These are phyloP conservation scores for Tremella mesenterica DNA, from an alignment of 768 basidiomycete species.

Conservation along the genomic window DNA sequence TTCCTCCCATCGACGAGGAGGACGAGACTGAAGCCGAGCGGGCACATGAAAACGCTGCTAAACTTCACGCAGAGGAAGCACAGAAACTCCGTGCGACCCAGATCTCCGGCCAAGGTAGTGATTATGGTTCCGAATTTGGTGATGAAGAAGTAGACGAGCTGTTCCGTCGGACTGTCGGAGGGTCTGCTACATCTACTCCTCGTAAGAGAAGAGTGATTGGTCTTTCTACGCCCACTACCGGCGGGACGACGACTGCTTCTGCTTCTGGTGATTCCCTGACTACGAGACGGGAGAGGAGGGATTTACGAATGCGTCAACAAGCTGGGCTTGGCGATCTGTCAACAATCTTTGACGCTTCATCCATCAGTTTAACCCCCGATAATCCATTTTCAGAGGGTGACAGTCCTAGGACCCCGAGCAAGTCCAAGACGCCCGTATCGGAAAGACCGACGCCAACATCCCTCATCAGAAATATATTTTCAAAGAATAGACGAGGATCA, in stretches of 20 bases:
- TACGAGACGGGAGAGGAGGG: conserved; percentile 9
- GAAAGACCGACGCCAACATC: conserved; percentile 33
- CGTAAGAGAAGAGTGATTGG: conserved; percentile 3
- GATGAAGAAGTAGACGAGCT: conserved; percentile 35
- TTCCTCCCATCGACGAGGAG: conserved; percentile 32
- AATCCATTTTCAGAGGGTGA: conserved; percentile 22
- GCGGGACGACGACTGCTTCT: no score
- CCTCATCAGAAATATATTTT: conserved; percentile 31
- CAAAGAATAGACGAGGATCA: conserved; percentile 13
- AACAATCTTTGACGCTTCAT: conserved; percentile 35
- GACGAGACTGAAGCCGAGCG: conserved; percentile 27
- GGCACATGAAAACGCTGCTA: conserved; percentile 21
- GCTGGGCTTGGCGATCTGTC: conserved; percentile 34
- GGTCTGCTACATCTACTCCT: conserved; percentile 2
- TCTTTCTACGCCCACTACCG: conserved; percentile 21
- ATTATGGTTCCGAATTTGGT: conserved; percentile 14
- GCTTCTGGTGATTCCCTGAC: conserved; percentile 8
- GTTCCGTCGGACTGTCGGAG: conserved; percentile 21
- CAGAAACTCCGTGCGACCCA: conserved; percentile 28
- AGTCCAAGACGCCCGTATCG: conserved; percentile 21
- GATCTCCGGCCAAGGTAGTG: conserved; percentile 5
- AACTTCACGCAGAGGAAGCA: conserved; percentile 32
- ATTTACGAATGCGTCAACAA: conserved; percentile 23
- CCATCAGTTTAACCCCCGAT: conserved; percentile 19
- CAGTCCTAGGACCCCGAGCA: conserved; percentile 15